Base-by-base conservation (phyloP, 2,329 filamentous ascomycete species). In the Clarireedia paspali region DNA sequence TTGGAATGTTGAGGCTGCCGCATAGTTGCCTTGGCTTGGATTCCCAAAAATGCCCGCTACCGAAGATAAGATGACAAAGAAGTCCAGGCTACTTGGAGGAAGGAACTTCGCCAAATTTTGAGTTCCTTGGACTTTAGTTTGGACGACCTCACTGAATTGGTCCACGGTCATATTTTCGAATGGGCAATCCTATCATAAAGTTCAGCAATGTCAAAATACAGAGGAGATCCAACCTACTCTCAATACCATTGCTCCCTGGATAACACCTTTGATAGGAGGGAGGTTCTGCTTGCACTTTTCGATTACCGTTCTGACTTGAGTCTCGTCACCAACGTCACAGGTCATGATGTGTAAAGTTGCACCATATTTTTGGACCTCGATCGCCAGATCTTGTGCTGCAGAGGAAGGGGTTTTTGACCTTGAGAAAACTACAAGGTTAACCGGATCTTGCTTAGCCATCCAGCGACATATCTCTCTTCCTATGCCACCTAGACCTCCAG, bases 191-290 rank as follows among this genome's bases (percentile, higher is more conserved):
- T 40, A 40, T 15, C n/a, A 17, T 12, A 40, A 10, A 40, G n/a
- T 10, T 40, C 14, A 40, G 14, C n/a, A 12, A 17, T 40, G 14
- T 15, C 38, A 40, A 40, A 17, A 40, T 15, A 40, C 38, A 40
- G 38, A 40, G n/a, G 38, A 15, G n/a, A 17, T 17, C 17, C 14
- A 40, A 40, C 5, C 14, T 40, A 40, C 38, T 2, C 64, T n/a
- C 15, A 65, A 42, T 7, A 62, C 62, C 56, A 62, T 60, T 10
- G 63, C 40, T 23, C 54, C 15, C 36, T 66, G 63, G 4, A 65
- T 24, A 12, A 63, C 49, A 15, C 63, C 63, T 45, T 30, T 46
- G 15, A 64, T 49, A 27, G 44, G 44, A 23, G 44, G 44, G 6
- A 47, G 15, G 17, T 17, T 14, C 20, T 48, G 34, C 60, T 57